Evolutionary conservation across 1,139 yeast genomes (phyloP), one percentile per base, ranked within the genome.

Genomic region (Scheffersomyces illinoinensis): DNA sequence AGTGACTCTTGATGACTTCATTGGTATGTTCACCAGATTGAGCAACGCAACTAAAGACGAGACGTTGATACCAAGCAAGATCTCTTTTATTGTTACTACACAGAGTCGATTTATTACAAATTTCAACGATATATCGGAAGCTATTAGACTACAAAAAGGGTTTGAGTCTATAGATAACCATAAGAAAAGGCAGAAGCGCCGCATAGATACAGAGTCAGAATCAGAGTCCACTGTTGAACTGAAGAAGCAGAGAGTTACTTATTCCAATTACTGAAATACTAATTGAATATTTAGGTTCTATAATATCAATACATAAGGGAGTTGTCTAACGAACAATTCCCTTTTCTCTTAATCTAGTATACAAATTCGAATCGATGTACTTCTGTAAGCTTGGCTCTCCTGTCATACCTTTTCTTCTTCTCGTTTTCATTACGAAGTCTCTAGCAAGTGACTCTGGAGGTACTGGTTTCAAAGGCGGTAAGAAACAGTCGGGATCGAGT

Each of bases 341-440:
- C 50, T 81, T 76, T 50, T 82, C 85, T 61, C 77, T 77, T 62
- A 92, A 72, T 61, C 85, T 84, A 7, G 76, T 76, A 63, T 82
- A 85, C 33, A 90, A 73, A 1, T 85, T 89, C 1, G 77, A 73
- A 58, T 89, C 96, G 49, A 95, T 82, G 68, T 89, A 92, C 65
- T 88, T 88, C 58, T 84, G 82, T 58, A 93, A 71, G 3, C 85
- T 82, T 5, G 97, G 97, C 54, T 91, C 97, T 20, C 90, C 95
- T n/a, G 83, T 78, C 60, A 88, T 71, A 0, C 98, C 98, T 71
- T 93, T 93, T 64, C 98, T 82, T 65, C 87, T 85, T 70, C 99
- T 82, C 0, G 98, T 93, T 73, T 96, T 96, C 74, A 91, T 76
- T 53, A 93, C 89, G 68, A 93, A 92, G 72, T 96, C 99, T 60